Percentiles rank a stretch among this genome's conserved stretches.
These are phyloP conservation scores for Radiomyces spectabilis DNA, from an alignment of 192 early-diverging fungal genomes.

Conservation along the genomic window DNA sequence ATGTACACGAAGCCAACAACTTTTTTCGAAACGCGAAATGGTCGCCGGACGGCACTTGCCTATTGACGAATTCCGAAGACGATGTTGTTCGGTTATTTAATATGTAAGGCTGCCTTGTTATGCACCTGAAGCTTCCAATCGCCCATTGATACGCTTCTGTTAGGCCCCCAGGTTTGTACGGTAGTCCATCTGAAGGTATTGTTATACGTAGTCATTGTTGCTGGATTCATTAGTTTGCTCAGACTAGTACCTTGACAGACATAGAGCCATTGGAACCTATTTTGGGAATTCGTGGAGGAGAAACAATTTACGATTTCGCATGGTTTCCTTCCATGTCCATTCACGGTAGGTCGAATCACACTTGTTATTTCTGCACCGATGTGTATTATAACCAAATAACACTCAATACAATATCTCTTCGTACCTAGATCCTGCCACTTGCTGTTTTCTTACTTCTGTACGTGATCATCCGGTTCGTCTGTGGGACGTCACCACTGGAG, in stretches of 20 bases:
- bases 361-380: slow-evolving; percentile 7
- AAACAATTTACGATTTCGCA: slow-evolving; percentile 51
- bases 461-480: slow-evolving; percentile 74
- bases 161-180: slow-evolving; percentile 3
- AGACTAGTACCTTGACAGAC: too few species aligned
- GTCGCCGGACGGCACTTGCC: slow-evolving; percentile 63
- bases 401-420: too few species aligned
- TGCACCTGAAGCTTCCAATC: neutral
- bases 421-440: slow-evolving; percentile 41
- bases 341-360: too few species aligned
- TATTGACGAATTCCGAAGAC: slow-evolving; percentile 58
- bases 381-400: too few species aligned
- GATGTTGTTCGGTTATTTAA: slow-evolving; percentile 50
- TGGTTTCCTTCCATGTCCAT: slow-evolving; percentile 59
- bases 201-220: neutral
- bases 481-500: slow-evolving; percentile 61
- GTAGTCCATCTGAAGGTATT: neutral
- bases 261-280: neutral
- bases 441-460: slow-evolving; percentile 52
- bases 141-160: neutral
- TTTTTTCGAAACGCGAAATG: slow-evolving; percentile 58
- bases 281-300: slow-evolving; percentile 32
- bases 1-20: slow-evolving; percentile 12
- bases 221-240: too few species aligned
- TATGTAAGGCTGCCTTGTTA: too few species aligned